Evolutionary conservation across 2,329 filamentous ascomycete genomes (phyloP).

Genomic region (Aspergillus felis): DNA sequence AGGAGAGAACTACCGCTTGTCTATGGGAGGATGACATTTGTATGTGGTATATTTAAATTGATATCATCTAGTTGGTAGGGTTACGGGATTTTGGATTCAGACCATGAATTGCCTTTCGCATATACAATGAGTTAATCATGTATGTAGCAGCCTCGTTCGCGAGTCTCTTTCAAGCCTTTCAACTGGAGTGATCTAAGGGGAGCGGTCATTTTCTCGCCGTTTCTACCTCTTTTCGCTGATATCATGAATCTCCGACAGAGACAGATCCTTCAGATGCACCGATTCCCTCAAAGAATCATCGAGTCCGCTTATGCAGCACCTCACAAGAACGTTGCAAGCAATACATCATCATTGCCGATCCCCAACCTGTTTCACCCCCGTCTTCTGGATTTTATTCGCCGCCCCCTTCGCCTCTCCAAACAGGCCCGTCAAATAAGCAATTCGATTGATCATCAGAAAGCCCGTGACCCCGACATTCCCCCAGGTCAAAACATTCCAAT

Average conservation of each 20-base stretch:
- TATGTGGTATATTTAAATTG: neutral
- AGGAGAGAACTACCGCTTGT: neutral
- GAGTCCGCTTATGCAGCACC: neutral
- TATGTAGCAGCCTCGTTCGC: neutral
- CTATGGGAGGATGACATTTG: neutral
- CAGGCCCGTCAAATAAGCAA: slow-evolving; percentile 55
- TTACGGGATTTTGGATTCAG: neutral
- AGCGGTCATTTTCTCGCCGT: neutral
- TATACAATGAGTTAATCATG: neutral
- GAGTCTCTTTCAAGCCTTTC: neutral
- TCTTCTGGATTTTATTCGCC: slow-evolving; percentile 22
- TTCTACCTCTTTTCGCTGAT: neutral
- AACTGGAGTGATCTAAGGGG: neutral
- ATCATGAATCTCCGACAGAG: neutral
- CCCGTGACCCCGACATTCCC: slow-evolving; percentile 66
- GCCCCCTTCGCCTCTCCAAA: slow-evolving; percentile 48
- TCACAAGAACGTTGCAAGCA: neutral
- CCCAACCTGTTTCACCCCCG: slow-evolving; percentile 29
- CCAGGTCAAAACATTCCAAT: slow-evolving; percentile 69
- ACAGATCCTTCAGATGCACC: neutral
- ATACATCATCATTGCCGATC: neutral
- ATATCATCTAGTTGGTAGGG: neutral
- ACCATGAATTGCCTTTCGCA: neutral
- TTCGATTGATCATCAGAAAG: slow-evolving; percentile 55
- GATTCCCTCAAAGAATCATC: neutral